Evolutionary conservation across 2,329 filamentous ascomycete species (phyloP), one percentile per base, ranked within the genome.

Genomic region (Monilinia vaccinii-corymbosi): DNA sequence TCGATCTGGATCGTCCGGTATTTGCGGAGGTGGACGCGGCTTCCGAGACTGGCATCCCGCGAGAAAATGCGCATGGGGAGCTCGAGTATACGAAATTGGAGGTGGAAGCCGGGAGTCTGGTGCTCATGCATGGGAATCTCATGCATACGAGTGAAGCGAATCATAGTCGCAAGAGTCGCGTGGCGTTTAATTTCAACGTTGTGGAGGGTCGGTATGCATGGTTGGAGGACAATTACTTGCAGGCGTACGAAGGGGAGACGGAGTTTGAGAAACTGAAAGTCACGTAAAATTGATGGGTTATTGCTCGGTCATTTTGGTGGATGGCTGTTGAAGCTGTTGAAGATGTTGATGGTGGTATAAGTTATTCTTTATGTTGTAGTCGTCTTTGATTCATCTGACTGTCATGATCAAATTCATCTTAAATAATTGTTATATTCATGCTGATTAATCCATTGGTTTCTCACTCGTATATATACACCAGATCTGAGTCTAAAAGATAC

Each of bases 41-140:
- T 2, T n/a, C 18, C 16, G 53, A 47, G 47, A 14, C 14, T 32
- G 34, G 9, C 18, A 21, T 48, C 1, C 44, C 42, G 4, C 18
- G 31, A 13, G 48, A 21, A 4, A 40, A 40, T 31, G 44, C n/a
- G 7, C 16, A 11, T 8, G 44, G 53, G 1, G 53, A 31, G 5
- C 38, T 47, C 9, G 44, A 40, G 16, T 57, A 57, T 31, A 38
- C 21, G 53, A 57, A 57, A 11, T 38, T 57, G 44, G 53, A 57
- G 18, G 53, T 57, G n/a, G 1, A 31, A 38, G 53, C 53, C 7
- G 53, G 53, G 7, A 57, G 44, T 3, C 23, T 57, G 16, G 13
- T 57, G 14, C 47, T 57, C 44, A 57, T 57, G 53, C 53, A 57
- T 57, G 44, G 53, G 11, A 57, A 57, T 57, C 9, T 57, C 3